phyloP scores from a whole-genome alignment of 2,329 filamentous ascomycete species.

The Allantophomopsis cytisporea region DNA sequence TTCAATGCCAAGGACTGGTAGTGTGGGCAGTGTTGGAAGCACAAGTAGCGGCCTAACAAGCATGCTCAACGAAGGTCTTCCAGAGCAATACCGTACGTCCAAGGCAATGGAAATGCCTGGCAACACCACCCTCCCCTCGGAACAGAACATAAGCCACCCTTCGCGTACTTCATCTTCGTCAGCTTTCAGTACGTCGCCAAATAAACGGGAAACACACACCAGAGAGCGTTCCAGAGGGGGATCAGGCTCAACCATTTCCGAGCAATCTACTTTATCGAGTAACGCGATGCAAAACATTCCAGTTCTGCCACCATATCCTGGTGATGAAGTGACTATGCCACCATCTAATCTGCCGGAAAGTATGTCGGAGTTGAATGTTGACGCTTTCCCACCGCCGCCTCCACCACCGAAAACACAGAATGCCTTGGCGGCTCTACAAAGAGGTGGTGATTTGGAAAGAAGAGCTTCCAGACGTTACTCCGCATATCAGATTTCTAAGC shows the following conservation, averaged over 20 bases:
- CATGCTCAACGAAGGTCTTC: constrained; percentile 40
- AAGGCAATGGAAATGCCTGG: constrained; percentile 8
- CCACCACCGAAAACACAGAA: constrained; percentile 79
- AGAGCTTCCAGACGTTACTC: constrained; percentile 89
- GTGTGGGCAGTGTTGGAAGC: constrained; percentile 44
- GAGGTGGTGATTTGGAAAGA: constrained; percentile 83
- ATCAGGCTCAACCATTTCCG: constrained; percentile 35
- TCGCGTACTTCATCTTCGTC: constrained; percentile 24
- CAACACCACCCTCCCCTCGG: constrained; percentile 2
- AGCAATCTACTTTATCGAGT: constrained; percentile 59
- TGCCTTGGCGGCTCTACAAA: constrained; percentile 79
- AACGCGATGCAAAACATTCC: constrained; percentile 64
- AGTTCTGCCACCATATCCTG: constrained; percentile 58
- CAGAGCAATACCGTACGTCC: constrained; percentile 11
- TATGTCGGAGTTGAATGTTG: constrained; percentile 35
- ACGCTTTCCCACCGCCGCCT: constrained; percentile 60
- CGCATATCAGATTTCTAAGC: constrained; percentile 92
- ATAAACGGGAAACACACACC: constrained; percentile 15
- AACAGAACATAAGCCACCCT: constrained; percentile 29
- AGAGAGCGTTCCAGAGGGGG: constrained; percentile 35
- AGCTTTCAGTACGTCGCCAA: constrained; percentile 4
- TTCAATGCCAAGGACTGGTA: constrained; percentile 28
- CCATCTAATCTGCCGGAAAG: constrained; percentile 18
- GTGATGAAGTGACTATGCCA: constrained; percentile 38
- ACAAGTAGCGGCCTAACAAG: constrained; percentile 41